Base-by-base conservation (phyloP, 208 protist species). In the Acanthamoeba rhysodes region DNA sequence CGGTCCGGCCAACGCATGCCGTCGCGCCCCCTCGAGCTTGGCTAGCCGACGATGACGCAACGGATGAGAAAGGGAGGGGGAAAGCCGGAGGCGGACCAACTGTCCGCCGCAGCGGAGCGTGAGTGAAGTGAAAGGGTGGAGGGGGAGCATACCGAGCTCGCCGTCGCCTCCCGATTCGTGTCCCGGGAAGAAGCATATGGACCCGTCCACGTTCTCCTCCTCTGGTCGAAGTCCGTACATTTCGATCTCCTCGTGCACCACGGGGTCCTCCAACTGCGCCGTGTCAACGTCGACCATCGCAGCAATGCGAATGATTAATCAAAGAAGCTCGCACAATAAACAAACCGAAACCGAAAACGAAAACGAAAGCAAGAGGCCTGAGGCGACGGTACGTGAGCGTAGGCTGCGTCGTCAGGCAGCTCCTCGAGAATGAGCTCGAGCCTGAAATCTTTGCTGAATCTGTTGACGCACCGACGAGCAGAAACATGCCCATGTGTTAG, bases 381-480 rank as follows among this genome's bases (percentile, higher is more conserved):
- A 7, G 41, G 41, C 9, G 84, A 20, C 6, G 48, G 55, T 24
- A 70, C 91, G 37, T 41, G 45, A 24, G 48, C 64, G 12, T 41
- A 48, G 4, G 91, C 74, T 24, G 24, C n/a, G 16, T 94, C 70
- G 4, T 94, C 91, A 6, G 87, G 64, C 3, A 93, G 59, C 8
- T 93, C 66, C 24, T 94, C 91, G 29, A 94, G 50, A 32, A 94
- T 53, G 18, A 94, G 70, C 74, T 94, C 72, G 3, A 94, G 22
- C 22, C 70, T 12, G 74, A 94, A 94, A 41, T 94, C 91, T 84
- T 94, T 94, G 91, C 48, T 68, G 57, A 94, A 94, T 29, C 91
- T 94, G 72, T 48, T 91, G 16, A 70, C 7, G 76, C 6, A 8
- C 9, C 45, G n/a, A n/a, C n/a, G n/a, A n/a, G n/a, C n/a, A n/a